These are phyloP conservation scores for Macaranga tanarius DNA, from an alignment of 441 rosid species.

Conservation along the genomic window DNA sequence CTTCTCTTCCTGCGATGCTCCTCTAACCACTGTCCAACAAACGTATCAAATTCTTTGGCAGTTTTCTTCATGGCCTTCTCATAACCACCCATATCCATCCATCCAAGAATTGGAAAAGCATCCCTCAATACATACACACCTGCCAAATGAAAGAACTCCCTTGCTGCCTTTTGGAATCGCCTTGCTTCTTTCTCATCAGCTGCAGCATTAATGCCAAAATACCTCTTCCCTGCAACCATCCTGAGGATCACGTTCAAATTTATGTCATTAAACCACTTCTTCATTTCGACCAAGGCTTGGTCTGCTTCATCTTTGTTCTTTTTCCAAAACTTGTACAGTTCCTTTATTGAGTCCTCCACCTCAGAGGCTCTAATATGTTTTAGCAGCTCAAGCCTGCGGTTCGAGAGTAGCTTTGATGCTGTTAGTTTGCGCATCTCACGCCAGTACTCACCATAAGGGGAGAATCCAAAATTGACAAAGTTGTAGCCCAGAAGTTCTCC, in stretches of 20 bases:
- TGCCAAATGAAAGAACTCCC: conserved; percentile 33
- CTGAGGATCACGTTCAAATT: conserved; percentile 40
- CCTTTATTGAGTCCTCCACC: conserved; percentile 34
- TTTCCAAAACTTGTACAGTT: conserved; percentile 30
- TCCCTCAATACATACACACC: conserved; percentile 41
- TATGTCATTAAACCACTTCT: conserved; percentile 39
- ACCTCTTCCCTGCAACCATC: conserved; percentile 43
- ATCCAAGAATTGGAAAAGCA: conserved; percentile 43
- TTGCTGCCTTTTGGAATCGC: conserved; percentile 31
- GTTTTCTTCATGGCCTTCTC: conserved; percentile 49
- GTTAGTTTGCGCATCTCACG: conserved; percentile 45
- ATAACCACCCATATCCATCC: conserved; percentile 54
- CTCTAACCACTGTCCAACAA: conserved; percentile 40
- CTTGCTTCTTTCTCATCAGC: conserved; percentile 25
- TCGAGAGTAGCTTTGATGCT: conserved; percentile 41
- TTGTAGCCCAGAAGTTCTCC: conserved; percentile 36
- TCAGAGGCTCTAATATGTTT: conserved; percentile 38
- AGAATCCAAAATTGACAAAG: conserved; percentile 37
- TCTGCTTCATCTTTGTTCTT: conserved; percentile 13
- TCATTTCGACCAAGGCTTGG: conserved; percentile 35
- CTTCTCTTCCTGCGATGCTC: conserved; percentile 31
- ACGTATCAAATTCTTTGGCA: conserved; percentile 35
- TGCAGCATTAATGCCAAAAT: conserved; percentile 13
- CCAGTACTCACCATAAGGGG: conserved; percentile 43
- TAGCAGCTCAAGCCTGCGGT: conserved; percentile 40